A percentile compares a stretch with the other conserved stretches of the same genome.
These are phyloP conservation scores for Cytidiella melzeri DNA, from an alignment of 768 basidiomycete genomes.

Conservation along the genomic window DNA sequence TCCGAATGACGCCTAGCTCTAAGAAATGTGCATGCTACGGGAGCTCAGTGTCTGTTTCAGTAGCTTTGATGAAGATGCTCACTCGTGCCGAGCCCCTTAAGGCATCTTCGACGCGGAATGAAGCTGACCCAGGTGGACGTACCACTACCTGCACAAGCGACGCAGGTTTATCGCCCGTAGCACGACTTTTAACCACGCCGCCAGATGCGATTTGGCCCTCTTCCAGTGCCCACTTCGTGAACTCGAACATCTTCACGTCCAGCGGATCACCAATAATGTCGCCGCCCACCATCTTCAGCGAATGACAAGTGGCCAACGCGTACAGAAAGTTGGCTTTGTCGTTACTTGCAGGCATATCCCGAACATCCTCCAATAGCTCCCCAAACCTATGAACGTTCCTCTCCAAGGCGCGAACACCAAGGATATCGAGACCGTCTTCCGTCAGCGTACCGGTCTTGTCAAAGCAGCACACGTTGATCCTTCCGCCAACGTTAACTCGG, in stretches of 20 bases:
- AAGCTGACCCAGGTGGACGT: conserved; percentile 87
- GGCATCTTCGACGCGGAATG: conserved; percentile 91
- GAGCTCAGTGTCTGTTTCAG: too few relatives aligned
- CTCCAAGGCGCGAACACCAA: conserved; percentile 86
- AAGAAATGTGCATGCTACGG: conserved; percentile 90
- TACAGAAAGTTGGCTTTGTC: conserved; percentile 85
- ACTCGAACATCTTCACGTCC: conserved; percentile 97
- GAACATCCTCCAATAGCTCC: conserved; percentile 80
- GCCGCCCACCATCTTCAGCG: conserved; percentile 83
- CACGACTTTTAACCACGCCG: conserved; percentile 59
- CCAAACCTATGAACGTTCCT: conserved; percentile 75
- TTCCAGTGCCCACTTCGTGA: conserved; percentile 93
- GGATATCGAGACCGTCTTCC: conserved; percentile 95
- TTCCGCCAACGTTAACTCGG: conserved; percentile 91
- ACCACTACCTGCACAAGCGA: conserved; percentile 96
- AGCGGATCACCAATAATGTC: conserved; percentile 92
- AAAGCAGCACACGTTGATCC: conserved; percentile 96
- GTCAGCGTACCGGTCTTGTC: conserved; percentile 99
- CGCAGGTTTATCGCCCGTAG: conserved; percentile 62
- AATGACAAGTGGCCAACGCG: conserved; percentile 94
- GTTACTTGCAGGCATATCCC: conserved; percentile 68
- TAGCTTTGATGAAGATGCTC: conserved; percentile 16
- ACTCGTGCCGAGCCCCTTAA: conserved; percentile 80
- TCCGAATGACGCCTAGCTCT: conserved; percentile 92
- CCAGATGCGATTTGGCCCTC: conserved; percentile 76